Conservation (phyloP, 768 basidiomycete species). For the Suillus subluteus region DNA sequence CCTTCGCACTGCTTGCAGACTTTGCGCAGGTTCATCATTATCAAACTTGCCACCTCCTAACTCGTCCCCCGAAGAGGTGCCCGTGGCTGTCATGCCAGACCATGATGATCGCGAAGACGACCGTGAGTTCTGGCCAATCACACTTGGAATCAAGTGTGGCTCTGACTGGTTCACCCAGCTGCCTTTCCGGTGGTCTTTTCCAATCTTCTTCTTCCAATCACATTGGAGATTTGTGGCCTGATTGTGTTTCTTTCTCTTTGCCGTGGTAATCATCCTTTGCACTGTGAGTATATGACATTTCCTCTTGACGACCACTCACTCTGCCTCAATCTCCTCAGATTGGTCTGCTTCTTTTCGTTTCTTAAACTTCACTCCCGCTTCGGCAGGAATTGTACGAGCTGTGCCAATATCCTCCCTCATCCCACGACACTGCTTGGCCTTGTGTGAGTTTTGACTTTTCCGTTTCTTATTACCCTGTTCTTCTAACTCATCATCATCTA, state of each 20-base stretch:
- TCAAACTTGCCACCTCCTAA: neutral
- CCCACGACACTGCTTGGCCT: neutral
- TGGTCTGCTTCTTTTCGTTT: neutral
- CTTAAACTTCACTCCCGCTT: neutral
- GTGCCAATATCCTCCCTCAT: neutral
- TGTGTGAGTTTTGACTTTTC: neutral
- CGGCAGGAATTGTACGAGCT: neutral
- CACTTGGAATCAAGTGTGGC: neutral
- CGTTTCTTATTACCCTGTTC: neutral
- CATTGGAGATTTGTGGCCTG: neutral
- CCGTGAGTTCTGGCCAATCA: neutral
- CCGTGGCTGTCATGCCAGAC: neutral
- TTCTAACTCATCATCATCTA: neutral
- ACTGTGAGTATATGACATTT: neutral
- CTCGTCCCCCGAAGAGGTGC: neutral
- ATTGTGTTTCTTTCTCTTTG: constrained; percentile 1
- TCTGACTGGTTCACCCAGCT: neutral
- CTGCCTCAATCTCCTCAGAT: neutral
- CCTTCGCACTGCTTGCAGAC: neutral
- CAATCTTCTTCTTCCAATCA: neutral
- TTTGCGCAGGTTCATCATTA: neutral
- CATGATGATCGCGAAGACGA: neutral
- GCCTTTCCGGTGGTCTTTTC: neutral
- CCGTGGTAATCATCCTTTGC: neutral
- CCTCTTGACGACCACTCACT: neutral